Evolutionary conservation across 495 filamentous ascomycete genomes (phyloP), one percentile per base, ranked within the genome.

Genomic region (Penicillium maclennaniae): DNA sequence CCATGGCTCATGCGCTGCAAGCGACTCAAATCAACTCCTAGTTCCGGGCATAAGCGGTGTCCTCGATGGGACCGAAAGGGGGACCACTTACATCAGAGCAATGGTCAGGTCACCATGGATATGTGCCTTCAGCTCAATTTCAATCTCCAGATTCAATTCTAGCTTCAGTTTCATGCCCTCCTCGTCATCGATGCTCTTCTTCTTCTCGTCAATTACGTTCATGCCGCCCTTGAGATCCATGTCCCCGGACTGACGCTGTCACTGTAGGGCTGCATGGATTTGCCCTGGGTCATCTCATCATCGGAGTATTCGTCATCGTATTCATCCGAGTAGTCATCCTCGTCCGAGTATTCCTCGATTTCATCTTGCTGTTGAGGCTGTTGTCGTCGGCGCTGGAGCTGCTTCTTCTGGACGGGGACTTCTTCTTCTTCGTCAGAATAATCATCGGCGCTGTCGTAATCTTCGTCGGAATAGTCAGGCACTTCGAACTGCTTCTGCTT

Each of bases 31-130:
- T 67, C 66, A 69, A 68, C 67, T 69, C 62, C 63, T 67, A 62
- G 38, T 60, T 51, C 49, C 45, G 42, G 42, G 45, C 58, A 40
- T 67, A 59, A 67, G 63, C 55, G 49, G 42, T 28, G 37, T 47
- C 16, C 23, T 23, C 23, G 5, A 2, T 51, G 25, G 20, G 34
- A 51, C 41, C 37, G 43, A 45, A n/a, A 16, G 49, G 25, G 51
- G 34, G 17, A 27, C 7, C 40, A 87, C 88, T 78, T 83, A 92
- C 90, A 96, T 81, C 53, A 96, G 76, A 53, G 87, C 83, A 49
- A 96, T 60, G 44, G 89, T 93, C 64, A 95, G 72, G 71, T 95
- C 91, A 63, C 91, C 89, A 53, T 92, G 87, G 60, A 96, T 93
- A 62, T 84, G 87, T 27, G 91, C 91, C 79, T 95, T 95, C 3